These are phyloP conservation scores for Talaromyces sp. DNA, from an alignment of 2,329 filamentous ascomycete genomes.

Conservation along the genomic window DNA sequence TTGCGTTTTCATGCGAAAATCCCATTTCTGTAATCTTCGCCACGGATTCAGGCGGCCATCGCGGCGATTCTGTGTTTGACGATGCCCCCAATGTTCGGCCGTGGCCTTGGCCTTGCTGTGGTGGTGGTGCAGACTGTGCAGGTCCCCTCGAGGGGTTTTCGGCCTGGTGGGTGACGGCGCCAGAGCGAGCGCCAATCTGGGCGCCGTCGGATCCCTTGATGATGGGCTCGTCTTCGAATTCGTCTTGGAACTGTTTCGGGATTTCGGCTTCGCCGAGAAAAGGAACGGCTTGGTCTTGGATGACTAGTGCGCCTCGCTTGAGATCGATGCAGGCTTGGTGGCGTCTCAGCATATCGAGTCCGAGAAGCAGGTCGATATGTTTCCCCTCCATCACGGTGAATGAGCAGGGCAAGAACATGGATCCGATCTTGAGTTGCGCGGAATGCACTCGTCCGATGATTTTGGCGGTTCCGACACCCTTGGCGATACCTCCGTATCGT, in stretches of 20 bases:
- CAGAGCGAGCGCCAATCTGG: conserved; percentile 76
- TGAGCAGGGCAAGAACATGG: conserved; percentile 80
- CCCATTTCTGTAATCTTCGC: conserved; percentile 73
- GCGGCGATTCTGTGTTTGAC: conserved; percentile 23
- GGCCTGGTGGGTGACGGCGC: conserved; percentile 52
- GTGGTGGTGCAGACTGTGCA: neutral
- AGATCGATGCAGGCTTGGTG: conserved; percentile 93
- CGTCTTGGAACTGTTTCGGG: conserved; percentile 71
- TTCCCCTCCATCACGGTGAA: conserved; percentile 99
- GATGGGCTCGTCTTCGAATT: conserved; percentile 73
- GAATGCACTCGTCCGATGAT: conserved; percentile 95
- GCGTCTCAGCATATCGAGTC: conserved; percentile 93
- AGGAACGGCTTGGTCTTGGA: conserved; percentile 80
- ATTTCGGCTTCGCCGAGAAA: conserved; percentile 93
- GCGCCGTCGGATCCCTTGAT: conserved; percentile 84
- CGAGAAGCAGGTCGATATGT: conserved; percentile 85
- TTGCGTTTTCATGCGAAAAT: conserved; percentile 69
- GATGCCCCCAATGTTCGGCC: conserved; percentile 16
- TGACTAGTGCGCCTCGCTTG: conserved; percentile 75
- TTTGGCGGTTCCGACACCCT: conserved; percentile 87
- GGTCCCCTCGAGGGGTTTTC: conserved; percentile 12
- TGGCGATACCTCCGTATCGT: conserved; percentile 85
- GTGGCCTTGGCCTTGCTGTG: conserved; percentile 4
- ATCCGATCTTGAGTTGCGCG: conserved; percentile 89
- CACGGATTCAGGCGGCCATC: conserved; percentile 60